phyloP scores from a whole-genome alignment of 139 green algal genomes.

The Edaphochlamys debaryana region DNA sequence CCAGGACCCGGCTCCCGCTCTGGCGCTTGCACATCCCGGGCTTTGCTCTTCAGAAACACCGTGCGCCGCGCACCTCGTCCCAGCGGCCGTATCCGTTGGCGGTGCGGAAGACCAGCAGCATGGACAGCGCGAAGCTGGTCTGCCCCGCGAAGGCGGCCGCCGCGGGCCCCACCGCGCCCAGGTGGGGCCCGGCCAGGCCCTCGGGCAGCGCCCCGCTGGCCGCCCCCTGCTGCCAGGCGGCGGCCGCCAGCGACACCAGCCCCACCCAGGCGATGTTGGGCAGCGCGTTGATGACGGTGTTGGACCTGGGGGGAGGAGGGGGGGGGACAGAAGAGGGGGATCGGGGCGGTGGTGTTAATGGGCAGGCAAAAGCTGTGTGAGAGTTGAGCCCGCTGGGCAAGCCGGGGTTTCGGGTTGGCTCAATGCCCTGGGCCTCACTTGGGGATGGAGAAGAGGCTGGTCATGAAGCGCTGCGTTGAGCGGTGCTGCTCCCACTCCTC shows the following conservation, averaged over 20 bases:
- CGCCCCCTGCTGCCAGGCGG: conserved; percentile 35
- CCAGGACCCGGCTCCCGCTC: too few relatives aligned
- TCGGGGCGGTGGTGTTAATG: too few relatives aligned
- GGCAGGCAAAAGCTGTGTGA: too few relatives aligned
- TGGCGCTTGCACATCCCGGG: too few relatives aligned
- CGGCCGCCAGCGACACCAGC: conserved; percentile 5
- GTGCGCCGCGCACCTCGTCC: conserved; percentile 59
- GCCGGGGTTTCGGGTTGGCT: neutral
- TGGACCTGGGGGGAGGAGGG: conserved; percentile 25
- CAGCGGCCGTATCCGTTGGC: conserved; percentile 55
- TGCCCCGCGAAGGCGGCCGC: conserved; percentile 35
- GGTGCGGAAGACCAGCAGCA: conserved; percentile 72
- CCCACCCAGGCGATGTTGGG: conserved; percentile 40
- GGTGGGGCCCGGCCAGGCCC: conserved; percentile 6
- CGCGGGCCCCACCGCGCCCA: conserved; percentile 28
- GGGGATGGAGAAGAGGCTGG: conserved; percentile 27
- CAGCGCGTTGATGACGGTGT: conserved; percentile 53
- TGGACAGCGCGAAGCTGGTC: conserved; percentile 55
- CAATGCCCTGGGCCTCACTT: neutral
- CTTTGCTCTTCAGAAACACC: too few relatives aligned
- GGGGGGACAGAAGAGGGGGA: neutral
- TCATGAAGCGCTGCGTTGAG: conserved; percentile 35
- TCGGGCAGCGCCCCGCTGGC: conserved; percentile 30
- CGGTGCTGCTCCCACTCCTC: conserved; percentile 47
- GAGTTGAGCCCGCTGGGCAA: neutral